Percentiles rank a stretch among this genome's conserved stretches.
Conservation (phyloP, 345 rosid species). For the Aquilaria malaccensis region DNA sequence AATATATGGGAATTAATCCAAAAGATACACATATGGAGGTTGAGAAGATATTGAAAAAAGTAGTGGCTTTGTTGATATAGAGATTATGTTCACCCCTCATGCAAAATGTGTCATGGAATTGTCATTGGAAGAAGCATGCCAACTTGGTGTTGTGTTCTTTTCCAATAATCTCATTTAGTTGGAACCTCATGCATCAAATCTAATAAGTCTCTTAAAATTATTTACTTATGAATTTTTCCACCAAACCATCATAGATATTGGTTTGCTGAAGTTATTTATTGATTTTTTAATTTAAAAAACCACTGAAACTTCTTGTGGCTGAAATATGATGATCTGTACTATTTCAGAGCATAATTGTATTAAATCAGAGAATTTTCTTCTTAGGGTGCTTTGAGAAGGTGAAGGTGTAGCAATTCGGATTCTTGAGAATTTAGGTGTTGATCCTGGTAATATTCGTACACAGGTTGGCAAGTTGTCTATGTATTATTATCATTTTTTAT, state of each 20-base stretch:
- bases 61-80: constrained; percentile 92
- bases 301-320: background rate
- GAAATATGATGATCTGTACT: constrained; percentile 1
- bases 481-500: background rate
- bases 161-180: background rate
- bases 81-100: constrained; percentile 95
- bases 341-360: constrained; percentile 90
- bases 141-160: constrained; percentile 35
- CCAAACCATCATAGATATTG: no score
- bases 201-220: background rate
- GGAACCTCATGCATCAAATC: background rate
- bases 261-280: no score
- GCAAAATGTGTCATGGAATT: constrained; percentile 95
- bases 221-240: no score
- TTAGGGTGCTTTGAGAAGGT: constrained; percentile 94
- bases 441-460: constrained; percentile 81
- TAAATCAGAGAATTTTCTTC: constrained; percentile 97
- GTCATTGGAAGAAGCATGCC: constrained; percentile 91
- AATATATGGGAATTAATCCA: constrained; percentile 94
- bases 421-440: constrained; percentile 92
- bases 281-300: no score
- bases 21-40: constrained; percentile 95
- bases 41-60: constrained; percentile 95
- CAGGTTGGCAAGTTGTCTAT: constrained; percentile 50
- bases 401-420: constrained; percentile 99